Evolutionary conservation across 2,329 filamentous ascomycete genomes (phyloP).

Genomic region (Calonectria leucothoes): DNA sequence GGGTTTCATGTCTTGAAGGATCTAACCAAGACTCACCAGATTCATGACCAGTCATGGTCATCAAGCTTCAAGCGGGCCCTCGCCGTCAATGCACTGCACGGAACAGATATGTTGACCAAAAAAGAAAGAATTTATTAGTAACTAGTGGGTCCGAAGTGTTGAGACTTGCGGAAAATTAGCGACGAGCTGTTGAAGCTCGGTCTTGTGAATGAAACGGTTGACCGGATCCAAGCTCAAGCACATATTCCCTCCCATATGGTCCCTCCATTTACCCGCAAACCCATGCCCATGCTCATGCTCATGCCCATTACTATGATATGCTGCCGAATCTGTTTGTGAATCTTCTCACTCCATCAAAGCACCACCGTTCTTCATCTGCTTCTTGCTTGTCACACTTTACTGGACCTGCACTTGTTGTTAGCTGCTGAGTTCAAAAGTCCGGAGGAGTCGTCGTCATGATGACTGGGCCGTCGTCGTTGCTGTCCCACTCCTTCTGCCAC

Average conservation of each 20-base stretch:
- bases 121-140: neutral
- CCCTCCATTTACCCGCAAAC: neutral
- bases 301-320: neutral
- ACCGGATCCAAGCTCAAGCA: neutral
- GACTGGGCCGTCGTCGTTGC: conserved; percentile 27
- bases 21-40: neutral
- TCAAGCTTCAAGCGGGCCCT: neutral
- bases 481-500: conserved; percentile 27
- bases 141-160: neutral
- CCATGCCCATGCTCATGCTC: neutral
- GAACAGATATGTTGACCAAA: neutral
- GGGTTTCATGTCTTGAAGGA: too few species aligned
- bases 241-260: neutral
- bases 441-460: conserved; percentile 18
- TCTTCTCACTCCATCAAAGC: neutral
- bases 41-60: neutral
- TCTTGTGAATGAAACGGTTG: neutral
- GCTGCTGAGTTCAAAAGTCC: conserved; percentile 14
- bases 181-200: neutral
- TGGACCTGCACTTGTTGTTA: conserved; percentile 5
- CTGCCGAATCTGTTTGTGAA: neutral
- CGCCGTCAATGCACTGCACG: neutral
- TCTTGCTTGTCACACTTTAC: neutral
- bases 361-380: too few species aligned
- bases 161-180: neutral